Base-by-base conservation (phyloP, 2,329 filamentous ascomycete genomes). In the Trematosphaeria pertusa region DNA sequence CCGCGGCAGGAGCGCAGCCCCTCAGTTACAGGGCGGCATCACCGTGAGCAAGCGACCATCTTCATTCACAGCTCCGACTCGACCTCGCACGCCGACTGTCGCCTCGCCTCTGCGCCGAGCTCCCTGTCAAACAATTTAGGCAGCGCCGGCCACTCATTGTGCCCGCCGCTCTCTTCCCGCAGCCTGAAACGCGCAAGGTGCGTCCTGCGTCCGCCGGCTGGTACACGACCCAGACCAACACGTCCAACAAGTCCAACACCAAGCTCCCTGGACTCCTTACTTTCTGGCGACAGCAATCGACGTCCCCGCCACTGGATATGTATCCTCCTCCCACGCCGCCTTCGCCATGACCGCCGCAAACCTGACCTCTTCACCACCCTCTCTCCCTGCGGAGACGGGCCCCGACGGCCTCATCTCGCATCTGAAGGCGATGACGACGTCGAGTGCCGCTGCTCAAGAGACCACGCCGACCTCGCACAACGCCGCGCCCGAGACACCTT, bases 121-220 rank as follows among this genome's bases (percentile, higher is more conserved):
- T 47, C 47, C 52, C 46, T 39, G 45, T 40, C 50, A 63, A 64
- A 59, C 62, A 59, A n/a, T 50, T 33, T 49, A 43, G 52, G 46
- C 36, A 32, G 31, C 48, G 41, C 31, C 39, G 46, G 49, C 66
- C 65, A 65, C 33, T 66, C 40, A 60, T 31, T 36, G 55, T 44
- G 51, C 42, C 41, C 39, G 32, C 52, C 41, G 43, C 46, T 52
- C 46, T 46, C 56, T 56, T 50, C 47, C 56, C 58, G 60, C 43
- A 53, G 48, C 56, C 66, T 70, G 67, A 70, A 70, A 70, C 66
- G 49, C 55, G 56, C 64, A 67, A 52, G 65, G 66, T 56, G 59
- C 65, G 44, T 52, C 48, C 53, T 59, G 61, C 61, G 63, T 57
- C 54, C 51, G 50, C 46, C 48, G 42, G 46, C 49, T 58, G 52